Base-by-base conservation (phyloP, 2,329 filamentous ascomycete species). In the Scopulariopsis brevicaulis region DNA sequence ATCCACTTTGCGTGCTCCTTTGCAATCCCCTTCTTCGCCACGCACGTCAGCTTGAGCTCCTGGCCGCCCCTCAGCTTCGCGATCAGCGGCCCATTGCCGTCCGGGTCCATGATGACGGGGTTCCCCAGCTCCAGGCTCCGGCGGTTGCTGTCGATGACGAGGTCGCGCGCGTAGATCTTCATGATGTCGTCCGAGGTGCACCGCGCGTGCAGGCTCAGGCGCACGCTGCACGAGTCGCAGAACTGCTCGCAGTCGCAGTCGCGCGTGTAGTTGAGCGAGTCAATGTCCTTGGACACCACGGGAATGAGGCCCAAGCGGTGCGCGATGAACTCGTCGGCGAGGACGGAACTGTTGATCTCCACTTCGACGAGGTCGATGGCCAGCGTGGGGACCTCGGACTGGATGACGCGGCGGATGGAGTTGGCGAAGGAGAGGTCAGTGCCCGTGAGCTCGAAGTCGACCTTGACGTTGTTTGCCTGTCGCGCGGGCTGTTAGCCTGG, bases 1-100 rank as follows among this genome's bases (percentile, higher is more conserved):
- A 90, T 89, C 94, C 94, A 99, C 73, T 99, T 99, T 11, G 94
- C 90, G 73, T 99, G 94, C 71, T 99, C 94, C 78, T 99, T 99
- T 43, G 93, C 92, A 63, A 97, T 97, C 1, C 94, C 94, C 79
- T 97, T 97, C 79, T 96, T 96, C 55, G 93, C 94, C 63, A 96
- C 88, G 69, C 93, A 97, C 61, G 83, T 89, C 68, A 99, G 83
- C 70, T 90, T 87, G 60, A 99, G 76, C 72, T 96, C 91, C 74
- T 99, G 94, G 2, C 88, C 90, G 67, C 86, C 87, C 59, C 93
- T 82, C 68, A 99, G 76, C 78, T 97, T 97, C 67, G 88, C 89
- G 63, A 99, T 93, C 64, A 97, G 79, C 52, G 87, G 83, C 1
- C 94, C 94, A 59, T 88, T 83, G 12, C 86, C 85, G 55, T 93